These are phyloP conservation scores for Fremontodendron californicum DNA, from an alignment of 345 rosid genomes.

Conservation along the genomic window DNA sequence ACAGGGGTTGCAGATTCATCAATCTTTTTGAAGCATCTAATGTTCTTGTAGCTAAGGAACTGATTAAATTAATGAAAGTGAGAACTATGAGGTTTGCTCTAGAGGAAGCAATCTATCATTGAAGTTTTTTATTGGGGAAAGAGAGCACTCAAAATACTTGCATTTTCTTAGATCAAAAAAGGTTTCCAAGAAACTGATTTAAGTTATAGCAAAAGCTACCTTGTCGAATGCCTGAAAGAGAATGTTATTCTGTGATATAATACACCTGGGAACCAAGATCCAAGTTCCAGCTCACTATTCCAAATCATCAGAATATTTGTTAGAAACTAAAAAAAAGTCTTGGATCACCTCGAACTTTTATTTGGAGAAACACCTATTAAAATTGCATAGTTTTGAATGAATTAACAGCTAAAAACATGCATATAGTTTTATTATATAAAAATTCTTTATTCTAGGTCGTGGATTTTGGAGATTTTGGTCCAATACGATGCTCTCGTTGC, in stretches of 20 bases:
- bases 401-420: background rate
- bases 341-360: background rate
- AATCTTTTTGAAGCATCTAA: background rate
- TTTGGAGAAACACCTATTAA: no score
- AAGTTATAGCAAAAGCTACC: background rate
- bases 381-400: background rate
- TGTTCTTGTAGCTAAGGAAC: background rate
- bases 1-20: background rate
- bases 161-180: background rate
- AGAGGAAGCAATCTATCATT: background rate
- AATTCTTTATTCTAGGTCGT: constrained; percentile 48
- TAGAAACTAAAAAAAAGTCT: background rate
- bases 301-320: no score
- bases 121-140: background rate
- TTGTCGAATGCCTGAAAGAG: background rate
- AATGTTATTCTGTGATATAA: background rate
- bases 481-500: constrained; percentile 87
- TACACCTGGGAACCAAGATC: background rate
- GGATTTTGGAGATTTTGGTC: constrained; percentile 90
- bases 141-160: background rate
- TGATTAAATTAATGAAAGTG: background rate
- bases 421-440: background rate
- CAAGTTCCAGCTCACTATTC: background rate
- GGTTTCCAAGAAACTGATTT: background rate
- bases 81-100: background rate